These are phyloP conservation scores for Edaphochlamys debaryana DNA, from an alignment of 139 green algal genomes.

Conservation along the genomic window DNA sequence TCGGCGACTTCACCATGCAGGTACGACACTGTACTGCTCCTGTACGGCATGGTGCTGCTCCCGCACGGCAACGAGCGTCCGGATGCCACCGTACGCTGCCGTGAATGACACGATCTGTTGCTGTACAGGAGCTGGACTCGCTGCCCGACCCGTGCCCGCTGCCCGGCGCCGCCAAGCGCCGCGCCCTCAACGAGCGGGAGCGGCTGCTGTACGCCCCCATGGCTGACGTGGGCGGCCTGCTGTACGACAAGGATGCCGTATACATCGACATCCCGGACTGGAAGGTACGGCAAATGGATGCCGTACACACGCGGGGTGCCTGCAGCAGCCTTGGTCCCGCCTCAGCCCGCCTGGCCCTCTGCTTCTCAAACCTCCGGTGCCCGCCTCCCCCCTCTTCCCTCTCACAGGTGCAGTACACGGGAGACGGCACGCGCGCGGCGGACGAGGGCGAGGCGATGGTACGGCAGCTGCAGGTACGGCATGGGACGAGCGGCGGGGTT, in stretches of 20 bases:
- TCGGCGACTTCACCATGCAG: slow-evolving; percentile 86
- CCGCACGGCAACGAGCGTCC: too few species aligned
- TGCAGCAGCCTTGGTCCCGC: too few species aligned
- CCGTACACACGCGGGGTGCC: not conserved
- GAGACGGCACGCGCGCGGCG: not conserved
- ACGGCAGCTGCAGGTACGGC: slow-evolving; percentile 73
- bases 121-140: slow-evolving; percentile 77
- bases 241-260: slow-evolving; percentile 97
- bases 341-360: too few species aligned
- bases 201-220: slow-evolving; percentile 97
- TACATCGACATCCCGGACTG: slow-evolving; percentile 98
- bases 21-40: too few species aligned
- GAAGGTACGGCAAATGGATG: slow-evolving; percentile 72
- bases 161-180: slow-evolving; percentile 78
- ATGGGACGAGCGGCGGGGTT: too few species aligned
- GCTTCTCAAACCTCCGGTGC: not conserved
- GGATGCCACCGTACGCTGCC: too few species aligned
- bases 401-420: slow-evolving; percentile 75
- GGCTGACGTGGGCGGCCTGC: slow-evolving; percentile 92
- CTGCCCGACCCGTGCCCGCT: slow-evolving; percentile 98
- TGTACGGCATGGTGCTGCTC: too few species aligned
- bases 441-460: slow-evolving; percentile 90
- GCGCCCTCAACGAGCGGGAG: slow-evolving; percentile 88
- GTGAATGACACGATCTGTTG: too few species aligned
- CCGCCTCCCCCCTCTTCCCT: not conserved